Conservation (phyloP, 2,329 filamentous ascomycete genomes). For the Colletotrichum ledebouriae region DNA sequence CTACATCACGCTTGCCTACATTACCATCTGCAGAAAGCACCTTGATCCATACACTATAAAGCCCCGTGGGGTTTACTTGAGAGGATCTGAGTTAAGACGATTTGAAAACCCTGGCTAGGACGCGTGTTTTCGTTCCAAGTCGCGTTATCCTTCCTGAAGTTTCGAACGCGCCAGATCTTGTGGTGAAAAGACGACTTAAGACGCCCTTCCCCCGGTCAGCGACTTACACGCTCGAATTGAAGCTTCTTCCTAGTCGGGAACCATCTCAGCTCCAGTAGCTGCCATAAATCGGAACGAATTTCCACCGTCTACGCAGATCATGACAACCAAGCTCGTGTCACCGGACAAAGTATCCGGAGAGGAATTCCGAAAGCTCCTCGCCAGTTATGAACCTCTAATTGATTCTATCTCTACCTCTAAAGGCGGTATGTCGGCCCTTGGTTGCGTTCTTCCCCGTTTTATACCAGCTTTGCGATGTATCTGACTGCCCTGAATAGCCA, state of each 20-base stretch:
- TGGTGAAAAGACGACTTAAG: background rate
- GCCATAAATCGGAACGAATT: background rate
- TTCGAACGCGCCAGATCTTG: background rate
- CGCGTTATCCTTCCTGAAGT: background rate
- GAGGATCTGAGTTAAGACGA: background rate
- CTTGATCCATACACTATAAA: background rate
- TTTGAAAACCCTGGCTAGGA: background rate
- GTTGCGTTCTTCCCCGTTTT: constrained; percentile 18
- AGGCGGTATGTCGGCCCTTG: constrained; percentile 52
- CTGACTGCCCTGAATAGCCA: constrained; percentile 52
- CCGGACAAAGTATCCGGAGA: constrained; percentile 47
- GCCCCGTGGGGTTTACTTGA: background rate
- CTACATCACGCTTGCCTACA: background rate
- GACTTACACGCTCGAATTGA: background rate
- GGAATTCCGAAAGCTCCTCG: constrained; percentile 54
- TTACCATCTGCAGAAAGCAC: too few species aligned
- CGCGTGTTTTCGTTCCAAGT: background rate
- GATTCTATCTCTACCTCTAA: constrained; percentile 61
- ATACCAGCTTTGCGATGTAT: constrained; percentile 33
- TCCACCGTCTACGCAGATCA: background rate
- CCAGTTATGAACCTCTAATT: constrained; percentile 57
- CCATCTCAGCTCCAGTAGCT: background rate
- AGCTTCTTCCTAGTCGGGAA: background rate
- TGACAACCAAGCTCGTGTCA: constrained; percentile 23
- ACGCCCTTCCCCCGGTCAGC: background rate